These are phyloP conservation scores for Alloascoidea africana DNA, from an alignment of 805 yeast genomes.

Conservation along the genomic window DNA sequence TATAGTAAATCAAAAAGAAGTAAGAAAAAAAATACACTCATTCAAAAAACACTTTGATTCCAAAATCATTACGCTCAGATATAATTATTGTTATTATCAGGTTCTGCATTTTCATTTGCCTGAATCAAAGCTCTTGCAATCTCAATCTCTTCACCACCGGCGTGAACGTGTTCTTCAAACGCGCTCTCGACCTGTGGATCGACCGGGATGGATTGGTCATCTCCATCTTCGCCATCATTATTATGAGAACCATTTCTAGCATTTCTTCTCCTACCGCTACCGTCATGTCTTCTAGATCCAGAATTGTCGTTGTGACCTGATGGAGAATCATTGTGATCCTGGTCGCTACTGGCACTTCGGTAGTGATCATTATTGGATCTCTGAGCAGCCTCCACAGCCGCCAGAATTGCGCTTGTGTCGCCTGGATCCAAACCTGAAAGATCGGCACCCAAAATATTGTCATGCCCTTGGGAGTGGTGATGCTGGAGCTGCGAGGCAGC, in stretches of 20 bases:
- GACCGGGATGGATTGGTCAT: slow-evolving; percentile 33
- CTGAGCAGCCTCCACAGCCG: slow-evolving; percentile 40
- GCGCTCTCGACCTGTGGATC: slow-evolving; percentile 42
- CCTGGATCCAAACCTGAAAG: slow-evolving; percentile 20
- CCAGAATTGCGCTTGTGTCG: slow-evolving; percentile 27
- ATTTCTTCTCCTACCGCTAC: slow-evolving; percentile 4
- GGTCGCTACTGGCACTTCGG: slow-evolving; percentile 2
- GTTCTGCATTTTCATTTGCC: slow-evolving; percentile 28
- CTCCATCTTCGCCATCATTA: slow-evolving; percentile 7
- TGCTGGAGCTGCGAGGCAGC: slow-evolving; percentile 5
- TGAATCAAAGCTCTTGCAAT: slow-evolving; percentile 54
- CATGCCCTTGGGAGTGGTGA: background rate
- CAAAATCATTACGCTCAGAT: slow-evolving; percentile 45
- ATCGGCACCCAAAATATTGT: background rate
- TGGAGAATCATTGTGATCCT: background rate
- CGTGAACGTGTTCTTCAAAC: slow-evolving; percentile 23
- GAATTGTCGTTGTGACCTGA: too few relatives aligned
- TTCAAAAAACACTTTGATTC: slow-evolving; percentile 64
- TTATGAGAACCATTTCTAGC: slow-evolving; percentile 6
- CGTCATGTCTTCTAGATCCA: too few relatives aligned
- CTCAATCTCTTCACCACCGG: slow-evolving; percentile 38
- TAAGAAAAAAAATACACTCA: too few relatives aligned
- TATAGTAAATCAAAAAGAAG: too few relatives aligned
- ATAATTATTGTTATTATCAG: slow-evolving; percentile 10
- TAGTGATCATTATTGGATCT: slow-evolving; percentile 3